Evolutionary conservation across 2,329 filamentous ascomycete genomes (phyloP).

Genomic region (Ceratocystis smalleyi): DNA sequence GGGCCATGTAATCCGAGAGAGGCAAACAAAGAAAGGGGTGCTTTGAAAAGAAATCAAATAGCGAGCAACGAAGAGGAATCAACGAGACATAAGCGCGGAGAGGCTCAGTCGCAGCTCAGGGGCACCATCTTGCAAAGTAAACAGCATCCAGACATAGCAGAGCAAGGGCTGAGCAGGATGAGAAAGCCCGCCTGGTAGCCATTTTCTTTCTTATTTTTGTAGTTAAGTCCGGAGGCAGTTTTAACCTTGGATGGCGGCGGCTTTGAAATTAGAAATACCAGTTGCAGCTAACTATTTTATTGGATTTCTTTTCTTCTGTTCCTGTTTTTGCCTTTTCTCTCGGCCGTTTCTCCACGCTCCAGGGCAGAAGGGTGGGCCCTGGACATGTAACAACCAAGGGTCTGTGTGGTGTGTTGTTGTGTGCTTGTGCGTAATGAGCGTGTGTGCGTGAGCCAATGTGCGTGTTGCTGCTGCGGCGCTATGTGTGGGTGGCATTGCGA

Average conservation of each 20-base stretch:
- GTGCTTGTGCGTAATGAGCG: not conserved
- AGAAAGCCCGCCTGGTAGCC: not conserved
- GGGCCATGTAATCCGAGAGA: not conserved
- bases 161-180: not conserved
- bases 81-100: no score
- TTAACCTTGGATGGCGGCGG: no score
- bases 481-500: not conserved
- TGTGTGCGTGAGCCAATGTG: not conserved
- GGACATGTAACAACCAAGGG: not conserved
- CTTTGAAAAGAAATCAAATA: not conserved
- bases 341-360: no score
- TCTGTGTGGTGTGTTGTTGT: not conserved
- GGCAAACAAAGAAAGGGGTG: not conserved
- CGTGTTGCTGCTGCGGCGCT: not conserved
- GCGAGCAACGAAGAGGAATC: not conserved
- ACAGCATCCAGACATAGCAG: not conserved
- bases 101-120: no score
- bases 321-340: no score
- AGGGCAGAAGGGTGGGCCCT: not conserved
- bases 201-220: no score
- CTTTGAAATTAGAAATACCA: not conserved
- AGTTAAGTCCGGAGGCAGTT: no score
- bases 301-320: no score
- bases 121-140: no score
- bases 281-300: not conserved